Percentiles rank a stretch among this genome's conserved stretches.
Evolutionary conservation across 1,284 basidiomycete genomes (phyloP).

Genomic region (Malassezia equina): DNA sequence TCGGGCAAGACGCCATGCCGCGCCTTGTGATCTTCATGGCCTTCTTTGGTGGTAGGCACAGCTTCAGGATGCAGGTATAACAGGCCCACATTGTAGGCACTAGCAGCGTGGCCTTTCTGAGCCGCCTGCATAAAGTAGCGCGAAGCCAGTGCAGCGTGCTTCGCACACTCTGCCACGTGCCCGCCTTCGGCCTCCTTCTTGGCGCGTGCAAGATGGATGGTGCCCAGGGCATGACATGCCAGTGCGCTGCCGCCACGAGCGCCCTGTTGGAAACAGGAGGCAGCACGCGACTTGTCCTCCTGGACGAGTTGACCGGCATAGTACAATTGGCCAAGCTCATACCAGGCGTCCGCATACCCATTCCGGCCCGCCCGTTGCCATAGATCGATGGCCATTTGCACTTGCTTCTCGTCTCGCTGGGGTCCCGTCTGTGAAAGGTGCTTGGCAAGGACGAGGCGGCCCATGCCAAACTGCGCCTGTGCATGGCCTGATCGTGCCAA

Average conservation of each 20-base stretch:
- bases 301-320: slow-evolving; percentile 20
- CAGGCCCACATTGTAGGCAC: slow-evolving; percentile 33
- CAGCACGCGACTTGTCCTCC: slow-evolving; percentile 19
- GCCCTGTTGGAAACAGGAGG: slow-evolving; percentile 22
- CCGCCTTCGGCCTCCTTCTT: slow-evolving; percentile 15
- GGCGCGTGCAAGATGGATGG: slow-evolving; percentile 1
- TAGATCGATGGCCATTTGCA: slow-evolving; percentile 21
- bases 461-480: slow-evolving; percentile 26
- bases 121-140: slow-evolving; percentile 31
- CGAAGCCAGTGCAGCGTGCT: slow-evolving; percentile 3
- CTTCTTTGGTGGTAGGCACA: background rate
- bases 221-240: slow-evolving; percentile 10
- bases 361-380: slow-evolving; percentile 28
- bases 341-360: slow-evolving; percentile 36
- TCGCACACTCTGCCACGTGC: slow-evolving; percentile 17
- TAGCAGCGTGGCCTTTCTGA: slow-evolving; percentile 31
- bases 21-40: slow-evolving; percentile 24
- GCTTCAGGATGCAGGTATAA: slow-evolving; percentile 21
- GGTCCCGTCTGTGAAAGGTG: slow-evolving; percentile 11
- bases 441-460: slow-evolving; percentile 25
- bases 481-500: slow-evolving; percentile 29
- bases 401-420: slow-evolving; percentile 11
- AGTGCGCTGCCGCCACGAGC: slow-evolving; percentile 20
- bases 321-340: slow-evolving; percentile 25
- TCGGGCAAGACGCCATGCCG: slow-evolving; percentile 29